Base-by-base conservation (phyloP, 108 stramenopile species). In the Skeletonema marinoi region DNA sequence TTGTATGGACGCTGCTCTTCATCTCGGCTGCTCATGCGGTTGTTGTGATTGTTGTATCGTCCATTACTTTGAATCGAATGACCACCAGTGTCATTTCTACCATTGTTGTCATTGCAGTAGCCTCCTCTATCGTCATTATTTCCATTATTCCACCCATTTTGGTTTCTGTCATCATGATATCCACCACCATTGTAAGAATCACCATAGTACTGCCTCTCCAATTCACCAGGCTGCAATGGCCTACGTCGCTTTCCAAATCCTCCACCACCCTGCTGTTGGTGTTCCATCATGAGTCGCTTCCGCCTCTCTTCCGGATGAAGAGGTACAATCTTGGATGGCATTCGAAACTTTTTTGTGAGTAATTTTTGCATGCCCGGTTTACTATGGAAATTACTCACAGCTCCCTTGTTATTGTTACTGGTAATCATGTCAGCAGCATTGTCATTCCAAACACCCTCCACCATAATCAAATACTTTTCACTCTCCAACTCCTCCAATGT, bases 311-410 rank as follows among this genome's bases (percentile, higher is more conserved):
- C 50, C 3, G 78, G 88, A 70, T 78, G 87, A 9, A 84, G 71
- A 14, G 90, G 90, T 12, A 85, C 50, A 38, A 74, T 68, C 14
- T 65, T 58, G 3, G 48, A 30, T 8, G 91, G 91, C 38, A 72
- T 84, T 70, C 85, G 89, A 74, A 86, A 95, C 54, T 95, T 95
- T 4, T 46, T 76, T 0, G 29, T 13, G 4, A 91, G 54, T 21
- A 95, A 33, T 71, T 89, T 91, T 60, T 86, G 81, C 91, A 95
- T 92, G 16, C 74, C 69, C 3, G 65, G 19, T 17, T 71, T 35
- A 12, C 30, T 61, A 14, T 33, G 13, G 68, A 11, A 3, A 36
- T 60, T 59, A 21, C 12, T 71, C 19, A 0, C 19, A 33, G 21
- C 62, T 4, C 32, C 7, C 32, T 17, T 33, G n/a, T 14, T 36